Base-by-base conservation (phyloP, 176 grass and related monocot species). In the Aegilops longissima region DNA sequence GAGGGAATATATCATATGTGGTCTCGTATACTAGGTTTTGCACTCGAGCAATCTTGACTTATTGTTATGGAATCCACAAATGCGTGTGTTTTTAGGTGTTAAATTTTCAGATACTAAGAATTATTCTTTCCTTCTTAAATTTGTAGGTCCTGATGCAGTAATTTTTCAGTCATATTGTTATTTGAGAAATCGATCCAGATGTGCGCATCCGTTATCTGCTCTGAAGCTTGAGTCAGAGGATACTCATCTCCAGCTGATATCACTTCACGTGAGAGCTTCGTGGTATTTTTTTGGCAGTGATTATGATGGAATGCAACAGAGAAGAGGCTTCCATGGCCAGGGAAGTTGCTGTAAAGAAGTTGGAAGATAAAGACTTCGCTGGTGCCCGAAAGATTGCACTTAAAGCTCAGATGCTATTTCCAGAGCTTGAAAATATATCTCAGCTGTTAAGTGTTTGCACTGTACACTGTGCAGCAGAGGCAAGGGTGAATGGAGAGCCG, bases 251-350 rank as follows among this genome's bases (percentile, higher is more conserved):
- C 75, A 83, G 5, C 59, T 83, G 59, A 52, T 70, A 81, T 2
- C 35, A 66, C 38, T 76, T 93, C 72, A 82, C 69, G 36, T 78
- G 47, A 87, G 61, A 33, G 29, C 30, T 85, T 73, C 42, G 75
- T 33, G 24, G 54, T 80, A 9, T 80, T 77, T 47, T 44, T 87
- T 38, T 27, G 29, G 14, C 20, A 72, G 54, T 71, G 38, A 81
- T 70, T 65, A 86, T 92, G 42, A 51, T 51, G 49, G 87, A 91
- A 40, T 94, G 90, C 88, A 98, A 96, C 76, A 94, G 87, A 84
- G 93, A 96, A 88, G 92, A 98, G 66, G 92, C 96, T 66, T 61
- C 94, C 18, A 95, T 67, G 84, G 94, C 92, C 40, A 98, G 69
- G 87, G 93, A 92, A 61, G 25, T 96, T 88, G 96, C 94, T 31